Base-by-base conservation (phyloP, 495 filamentous ascomycete species). In the Monascus purpureus region DNA sequence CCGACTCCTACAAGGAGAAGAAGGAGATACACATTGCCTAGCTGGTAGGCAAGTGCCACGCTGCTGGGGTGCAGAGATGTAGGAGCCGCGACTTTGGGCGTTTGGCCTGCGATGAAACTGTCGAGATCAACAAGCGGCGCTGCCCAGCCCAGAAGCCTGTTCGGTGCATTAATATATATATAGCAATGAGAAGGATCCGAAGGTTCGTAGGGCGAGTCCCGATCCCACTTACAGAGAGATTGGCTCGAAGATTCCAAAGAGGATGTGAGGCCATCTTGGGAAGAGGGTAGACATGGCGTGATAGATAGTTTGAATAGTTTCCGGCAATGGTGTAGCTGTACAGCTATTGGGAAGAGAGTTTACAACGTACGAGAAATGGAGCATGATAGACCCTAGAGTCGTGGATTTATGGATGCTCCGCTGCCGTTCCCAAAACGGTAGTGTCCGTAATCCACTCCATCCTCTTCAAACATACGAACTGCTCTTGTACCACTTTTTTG, bases 11-110 rank as follows among this genome's bases (percentile, higher is more conserved):
- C 46, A 17, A 82, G 43, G 35, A 67, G 72, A n/a, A 80, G 57
- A 3, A 83, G 60, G 2, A 65, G 61, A 45, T 82, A 86, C 8
- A 71, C 46, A 41, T 84, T 83, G 26, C 71, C 76, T 0, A 83
- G 59, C 47, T 82, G 73, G 22, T 74, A 62, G 25, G 67, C 67
- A 7, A 75, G 46, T 8, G 68, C 56, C 9, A 56, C 43, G 29
- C 57, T 62, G 39, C 62, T 63, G 7, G 63, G 55, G 30, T 62
- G 51, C 11, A 55, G 28, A 13, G 43, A 41, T 17, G 43, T 37
- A 11, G 42, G 46, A 26, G 39, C 40, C 13, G 44, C 29, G n/a
- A 48, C 46, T 6, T 44, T 34, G 13, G 68, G 59, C 28, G 75
- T 58, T 53, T 82, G 78, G 30, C 67, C 59, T 9, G 59, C 40